phyloP scores from a whole-genome alignment of 176 grass and related monocot species.

The maize (Zea mays) region Zm-B73-REFERENCE-NAM-5.0 NC_050096.1:216989501-216990000 shows the following conservation, averaged over 20 bases:
- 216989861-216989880: constrained; percentile 28
- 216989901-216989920: constrained; percentile 5
- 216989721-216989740: no score
- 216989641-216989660: neutral
- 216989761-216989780: no score
- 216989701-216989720: neutral
- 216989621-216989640: neutral
- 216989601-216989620: neutral
- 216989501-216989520: no score
- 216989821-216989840: neutral
- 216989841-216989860: neutral
- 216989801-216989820: neutral
- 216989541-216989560: neutral
- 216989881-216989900: constrained; percentile 10
- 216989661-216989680: neutral
- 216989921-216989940: neutral
- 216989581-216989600: neutral
- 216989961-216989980: constrained; percentile 14
- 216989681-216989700: neutral
- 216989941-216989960: constrained; percentile 29
- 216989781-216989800: no score
- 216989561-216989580: neutral
- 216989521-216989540: neutral
- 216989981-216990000: constrained; percentile 4
- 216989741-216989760: no score